Conservation (phyloP, 1,284 basidiomycete genomes). For the Chalciporus sp. region DNA sequence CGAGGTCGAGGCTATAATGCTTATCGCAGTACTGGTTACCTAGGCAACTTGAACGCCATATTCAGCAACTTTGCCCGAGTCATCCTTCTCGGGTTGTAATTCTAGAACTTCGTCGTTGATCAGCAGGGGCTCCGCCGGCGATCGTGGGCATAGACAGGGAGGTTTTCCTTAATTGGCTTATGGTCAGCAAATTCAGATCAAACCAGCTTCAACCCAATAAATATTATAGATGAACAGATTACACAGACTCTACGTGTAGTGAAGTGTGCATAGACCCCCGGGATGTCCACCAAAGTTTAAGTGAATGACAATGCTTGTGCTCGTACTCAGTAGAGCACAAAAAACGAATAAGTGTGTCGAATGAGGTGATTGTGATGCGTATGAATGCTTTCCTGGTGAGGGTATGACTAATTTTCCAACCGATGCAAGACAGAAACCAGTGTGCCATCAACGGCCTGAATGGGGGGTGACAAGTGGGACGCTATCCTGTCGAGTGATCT, state of each 20-base stretch:
- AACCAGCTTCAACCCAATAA: too few relatives aligned
- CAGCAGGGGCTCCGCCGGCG: too few relatives aligned
- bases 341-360: conserved; percentile 5
- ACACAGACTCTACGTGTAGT: conserved; percentile 2
- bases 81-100: too few relatives aligned
- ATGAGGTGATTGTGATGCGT: conserved; percentile 7
- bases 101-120: too few relatives aligned
- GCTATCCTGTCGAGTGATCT: conserved; percentile 24
- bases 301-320: background rate
- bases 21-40: background rate
- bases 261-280: conserved; percentile 18
- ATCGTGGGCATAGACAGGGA: too few relatives aligned
- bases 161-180: background rate
- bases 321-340: background rate
- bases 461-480: conserved; percentile 33
- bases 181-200: too few relatives aligned
- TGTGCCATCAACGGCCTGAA: conserved; percentile 16
- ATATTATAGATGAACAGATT: conserved; percentile 4
- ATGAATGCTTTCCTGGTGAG: conserved; percentile 2
- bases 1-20: background rate
- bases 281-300: conserved; percentile 1
- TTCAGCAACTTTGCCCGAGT: background rate
- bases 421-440: background rate
- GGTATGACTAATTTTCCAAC: background rate
- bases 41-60: background rate